Evolutionary conservation across 768 basidiomycete species (phyloP).

Genomic region (Boletus vinaceobasis): DNA sequence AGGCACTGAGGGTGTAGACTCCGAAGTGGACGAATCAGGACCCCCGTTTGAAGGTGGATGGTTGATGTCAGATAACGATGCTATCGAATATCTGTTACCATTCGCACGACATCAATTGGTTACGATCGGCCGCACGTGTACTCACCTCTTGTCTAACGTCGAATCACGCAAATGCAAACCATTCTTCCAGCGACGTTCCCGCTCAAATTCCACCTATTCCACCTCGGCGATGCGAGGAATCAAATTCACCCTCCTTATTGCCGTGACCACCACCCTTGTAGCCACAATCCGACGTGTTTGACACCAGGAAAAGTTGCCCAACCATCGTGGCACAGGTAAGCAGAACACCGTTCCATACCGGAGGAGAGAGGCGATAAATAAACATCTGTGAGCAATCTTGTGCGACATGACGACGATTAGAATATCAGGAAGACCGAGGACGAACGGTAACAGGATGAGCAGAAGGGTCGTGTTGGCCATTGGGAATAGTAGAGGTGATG

Average conservation of each 20-base stretch:
- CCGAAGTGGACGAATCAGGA: no score
- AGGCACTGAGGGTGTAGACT: conserved; percentile 41
- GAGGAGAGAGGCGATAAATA: conserved; percentile 89
- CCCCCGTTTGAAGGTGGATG: conserved; percentile 48
- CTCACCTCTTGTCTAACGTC: conserved; percentile 65
- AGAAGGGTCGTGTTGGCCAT: conserved; percentile 83
- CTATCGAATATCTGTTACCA: conserved; percentile 67
- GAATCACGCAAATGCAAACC: conserved; percentile 83
- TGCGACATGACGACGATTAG: conserved; percentile 95
- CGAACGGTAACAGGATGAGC: conserved; percentile 87
- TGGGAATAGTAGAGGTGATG: conserved; percentile 80
- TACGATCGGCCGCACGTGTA: neutral
- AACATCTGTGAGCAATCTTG: conserved; percentile 96
- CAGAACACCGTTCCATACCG: conserved; percentile 93
- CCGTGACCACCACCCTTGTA: no score
- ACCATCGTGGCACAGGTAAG: conserved; percentile 97
- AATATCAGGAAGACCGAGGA: conserved; percentile 93
- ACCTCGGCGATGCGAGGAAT: conserved; percentile 87
- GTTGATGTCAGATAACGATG: conserved; percentile 75
- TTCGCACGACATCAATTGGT: conserved; percentile 26
- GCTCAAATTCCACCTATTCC: conserved; percentile 98
- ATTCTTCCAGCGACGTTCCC: conserved; percentile 90
- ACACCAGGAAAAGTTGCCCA: conserved; percentile 99
- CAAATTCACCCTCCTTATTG: conserved; percentile 99
- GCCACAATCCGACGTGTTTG: conserved; percentile 80